Percentiles rank a stretch among this genome's conserved stretches.
Evolutionary conservation across 2,329 filamentous ascomycete species (phyloP).

Genomic region (Cladophialophora immunda): DNA sequence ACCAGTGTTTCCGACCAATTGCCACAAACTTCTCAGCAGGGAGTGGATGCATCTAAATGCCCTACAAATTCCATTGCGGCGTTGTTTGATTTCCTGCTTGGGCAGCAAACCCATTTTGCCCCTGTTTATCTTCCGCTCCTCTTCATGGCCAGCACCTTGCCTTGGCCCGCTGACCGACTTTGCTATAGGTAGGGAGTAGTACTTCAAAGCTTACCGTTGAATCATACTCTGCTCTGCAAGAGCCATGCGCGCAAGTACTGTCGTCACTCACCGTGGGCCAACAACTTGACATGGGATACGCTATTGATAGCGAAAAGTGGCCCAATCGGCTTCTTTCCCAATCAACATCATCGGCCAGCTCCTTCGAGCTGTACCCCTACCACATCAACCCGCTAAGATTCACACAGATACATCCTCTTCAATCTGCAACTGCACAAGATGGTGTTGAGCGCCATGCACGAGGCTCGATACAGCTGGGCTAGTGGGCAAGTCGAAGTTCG

Average conservation of each 20-base stretch:
- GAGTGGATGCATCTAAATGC: neutral
- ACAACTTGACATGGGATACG: neutral
- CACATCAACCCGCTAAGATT: neutral
- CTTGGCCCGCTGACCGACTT: neutral
- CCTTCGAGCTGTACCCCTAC: neutral
- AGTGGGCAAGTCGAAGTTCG: neutral
- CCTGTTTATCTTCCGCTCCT: neutral
- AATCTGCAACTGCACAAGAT: neutral
- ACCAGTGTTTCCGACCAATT: neutral
- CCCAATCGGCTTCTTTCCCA: constrained; percentile 3
- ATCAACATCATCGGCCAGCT: neutral
- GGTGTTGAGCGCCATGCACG: neutral
- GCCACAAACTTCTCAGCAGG: neutral
- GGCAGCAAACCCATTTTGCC: neutral
- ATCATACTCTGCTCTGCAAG: neutral
- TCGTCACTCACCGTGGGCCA: neutral
- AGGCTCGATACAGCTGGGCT: neutral
- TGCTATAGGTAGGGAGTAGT: neutral
- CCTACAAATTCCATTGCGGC: neutral
- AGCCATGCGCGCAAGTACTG: neutral
- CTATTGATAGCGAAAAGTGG: neutral
- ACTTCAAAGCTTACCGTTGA: neutral
- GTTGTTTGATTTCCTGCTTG: neutral
- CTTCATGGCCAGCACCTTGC: neutral
- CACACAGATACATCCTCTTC: constrained; percentile 1